These are phyloP conservation scores for Curvularia hawaiiensis DNA, from an alignment of 2,329 filamentous ascomycete species.

Conservation along the genomic window DNA sequence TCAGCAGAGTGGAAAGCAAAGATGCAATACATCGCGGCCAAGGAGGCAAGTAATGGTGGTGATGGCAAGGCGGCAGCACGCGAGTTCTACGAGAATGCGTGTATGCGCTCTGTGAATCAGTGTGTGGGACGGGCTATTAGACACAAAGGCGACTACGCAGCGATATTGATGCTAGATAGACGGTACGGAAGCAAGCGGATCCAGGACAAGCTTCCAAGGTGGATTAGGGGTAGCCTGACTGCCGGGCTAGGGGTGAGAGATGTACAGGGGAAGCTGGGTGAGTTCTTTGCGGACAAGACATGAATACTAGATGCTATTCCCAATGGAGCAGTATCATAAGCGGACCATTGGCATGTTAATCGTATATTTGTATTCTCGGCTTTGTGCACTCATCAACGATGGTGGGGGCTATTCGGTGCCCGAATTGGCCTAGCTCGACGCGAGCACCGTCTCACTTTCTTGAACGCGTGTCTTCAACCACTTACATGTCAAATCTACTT, in stretches of 20 bases:
- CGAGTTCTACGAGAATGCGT: slow-evolving; percentile 91
- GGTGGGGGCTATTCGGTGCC: slow-evolving; percentile 20
- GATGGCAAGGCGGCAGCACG: slow-evolving; percentile 60
- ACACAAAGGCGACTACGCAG: slow-evolving; percentile 86
- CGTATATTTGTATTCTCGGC: neutral
- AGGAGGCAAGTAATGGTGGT: slow-evolving; percentile 46
- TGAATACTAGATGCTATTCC: neutral
- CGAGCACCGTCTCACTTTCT: slow-evolving; percentile 14
- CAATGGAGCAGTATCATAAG: neutral
- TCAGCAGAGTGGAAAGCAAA: slow-evolving; percentile 93
- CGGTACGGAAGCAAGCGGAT: slow-evolving; percentile 79
- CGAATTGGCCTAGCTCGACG: slow-evolving; percentile 12
- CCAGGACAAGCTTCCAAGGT: slow-evolving; percentile 78
- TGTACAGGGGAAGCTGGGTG: slow-evolving; percentile 47
- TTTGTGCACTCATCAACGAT: neutral
- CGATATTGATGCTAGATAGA: slow-evolving; percentile 82
- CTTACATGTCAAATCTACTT: neutral
- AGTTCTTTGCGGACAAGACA: slow-evolving; percentile 46
- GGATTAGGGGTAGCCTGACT: slow-evolving; percentile 77
- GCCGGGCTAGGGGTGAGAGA: slow-evolving; percentile 48
- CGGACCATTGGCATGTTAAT: neutral
- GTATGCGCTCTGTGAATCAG: slow-evolving; percentile 97
- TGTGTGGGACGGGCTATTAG: slow-evolving; percentile 92
- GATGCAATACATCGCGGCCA: slow-evolving; percentile 80
- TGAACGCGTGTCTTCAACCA: slow-evolving; percentile 16